phyloP scores from a whole-genome alignment of 345 rosid species.

The Aegle marmelos region DNA sequence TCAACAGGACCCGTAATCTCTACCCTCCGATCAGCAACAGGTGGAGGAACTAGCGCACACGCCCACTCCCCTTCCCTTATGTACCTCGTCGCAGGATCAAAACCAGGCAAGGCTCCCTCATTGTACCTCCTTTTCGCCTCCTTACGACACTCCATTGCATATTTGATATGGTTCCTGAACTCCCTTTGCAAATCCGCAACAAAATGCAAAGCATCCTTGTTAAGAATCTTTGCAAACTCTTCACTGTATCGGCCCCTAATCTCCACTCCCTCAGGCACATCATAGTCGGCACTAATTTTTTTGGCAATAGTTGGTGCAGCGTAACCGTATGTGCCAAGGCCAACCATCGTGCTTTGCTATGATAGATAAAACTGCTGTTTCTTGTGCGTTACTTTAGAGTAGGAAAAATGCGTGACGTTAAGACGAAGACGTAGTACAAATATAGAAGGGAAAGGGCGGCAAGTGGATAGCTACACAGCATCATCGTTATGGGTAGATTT shows the following conservation, averaged over 20 bases:
- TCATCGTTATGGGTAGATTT: slow-evolving; percentile 18
- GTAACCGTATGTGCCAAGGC: slow-evolving; percentile 5
- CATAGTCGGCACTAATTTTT: slow-evolving; percentile 34
- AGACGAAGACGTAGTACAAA: not conserved
- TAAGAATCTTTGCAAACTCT: slow-evolving; percentile 61
- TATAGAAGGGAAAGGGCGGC: slow-evolving; percentile 13
- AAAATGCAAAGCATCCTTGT: slow-evolving; percentile 71
- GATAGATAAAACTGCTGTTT: not conserved
- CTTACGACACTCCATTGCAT: slow-evolving; percentile 75
- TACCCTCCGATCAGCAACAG: slow-evolving; percentile 73
- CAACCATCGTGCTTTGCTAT: slow-evolving; percentile 17
- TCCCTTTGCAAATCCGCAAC: slow-evolving; percentile 78
- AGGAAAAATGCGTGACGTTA: not conserved
- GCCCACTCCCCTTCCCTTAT: slow-evolving; percentile 74
- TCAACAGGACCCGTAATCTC: slow-evolving; percentile 92
- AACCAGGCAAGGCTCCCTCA: slow-evolving; percentile 58
- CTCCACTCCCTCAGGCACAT: slow-evolving; percentile 73
- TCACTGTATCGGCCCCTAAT: slow-evolving; percentile 67
- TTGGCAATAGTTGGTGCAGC: slow-evolving; percentile 8
- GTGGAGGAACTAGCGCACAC: slow-evolving; percentile 65
- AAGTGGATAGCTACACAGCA: slow-evolving; percentile 23
- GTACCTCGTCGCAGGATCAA: slow-evolving; percentile 74
- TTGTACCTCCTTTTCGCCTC: slow-evolving; percentile 59
- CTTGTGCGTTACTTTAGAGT: not conserved
- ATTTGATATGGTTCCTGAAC: slow-evolving; percentile 59